A percentile compares a stretch with the other conserved stretches of the same genome.
Conservation (phyloP, 805 yeast species). For the Wickerhamiella allomyrinae region DNA sequence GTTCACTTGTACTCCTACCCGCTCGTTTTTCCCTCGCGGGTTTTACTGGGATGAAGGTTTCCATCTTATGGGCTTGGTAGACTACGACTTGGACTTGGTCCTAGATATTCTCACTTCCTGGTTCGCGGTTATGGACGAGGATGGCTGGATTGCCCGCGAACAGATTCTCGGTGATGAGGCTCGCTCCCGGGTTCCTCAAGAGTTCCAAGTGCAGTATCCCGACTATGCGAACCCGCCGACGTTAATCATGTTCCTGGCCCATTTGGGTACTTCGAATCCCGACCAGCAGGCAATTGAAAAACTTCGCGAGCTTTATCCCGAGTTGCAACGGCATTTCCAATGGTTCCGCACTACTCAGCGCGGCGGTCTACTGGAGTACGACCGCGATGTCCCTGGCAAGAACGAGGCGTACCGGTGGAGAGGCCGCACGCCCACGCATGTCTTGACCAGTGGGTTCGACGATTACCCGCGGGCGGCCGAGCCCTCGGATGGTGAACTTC, state of each 20-base stretch:
- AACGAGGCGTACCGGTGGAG: slow-evolving; percentile 80
- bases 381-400: slow-evolving; percentile 35
- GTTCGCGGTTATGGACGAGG: slow-evolving; percentile 72
- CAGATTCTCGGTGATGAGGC: slow-evolving; percentile 88
- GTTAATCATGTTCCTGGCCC: slow-evolving; percentile 42
- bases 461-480: slow-evolving; percentile 80
- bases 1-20: slow-evolving; percentile 75
- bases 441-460: slow-evolving; percentile 86
- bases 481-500: slow-evolving; percentile 78
- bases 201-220: slow-evolving; percentile 76
- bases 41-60: slow-evolving; percentile 99
- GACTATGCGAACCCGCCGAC: slow-evolving; percentile 94
- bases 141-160: slow-evolving; percentile 96
- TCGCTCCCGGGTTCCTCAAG: slow-evolving; percentile 70
- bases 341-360: slow-evolving; percentile 74
- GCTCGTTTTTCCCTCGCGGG: slow-evolving; percentile 92
- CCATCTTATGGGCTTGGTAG: slow-evolving; percentile 67
- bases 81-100: slow-evolving; percentile 70
- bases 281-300: slow-evolving; percentile 3
- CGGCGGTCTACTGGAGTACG: slow-evolving; percentile 63
- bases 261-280: slow-evolving; percentile 31
- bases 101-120: slow-evolving; percentile 74
- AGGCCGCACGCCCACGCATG: slow-evolving; percentile 74
- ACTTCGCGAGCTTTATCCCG: slow-evolving; percentile 52
- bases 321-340: slow-evolving; percentile 58